Evolutionary conservation across 2,329 filamentous ascomycete species (phyloP), one percentile per base, ranked within the genome.

Genomic region (Pestalotiopsis sp.): DNA sequence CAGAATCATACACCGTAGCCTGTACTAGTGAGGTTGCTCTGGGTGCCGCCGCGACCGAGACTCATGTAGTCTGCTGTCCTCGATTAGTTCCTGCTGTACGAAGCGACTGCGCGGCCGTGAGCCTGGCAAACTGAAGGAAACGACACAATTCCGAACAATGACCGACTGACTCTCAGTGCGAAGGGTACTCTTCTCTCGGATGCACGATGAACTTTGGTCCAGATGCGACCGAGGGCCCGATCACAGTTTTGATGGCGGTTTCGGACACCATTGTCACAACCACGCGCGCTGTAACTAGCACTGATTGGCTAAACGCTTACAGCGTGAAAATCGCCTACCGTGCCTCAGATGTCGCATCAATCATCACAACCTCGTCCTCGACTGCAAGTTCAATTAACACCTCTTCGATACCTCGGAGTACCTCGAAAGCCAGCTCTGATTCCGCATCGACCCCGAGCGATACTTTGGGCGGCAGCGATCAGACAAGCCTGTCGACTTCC

Each of bases 201-300:
- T 58, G 52, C 52, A 58, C 52, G n/a, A 58, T 58, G 52, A 58
- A 58, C 25, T 58, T 58, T 58, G 52, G 52, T 27, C n/a, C 52
- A 13, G 52, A 20, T 4, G 52, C 52, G 52, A 58, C 52, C n/a
- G 52, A 58, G 20, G 52, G 52, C 6, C 52, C 52, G 52, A 58
- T 58, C 25, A 58, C 52, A 1, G 52, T 58, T 58, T 27, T 58
- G 52, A 45, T 45, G 41, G 41, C 41, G 4, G 41, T 17, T 45
- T 45, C 52, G 11, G n/a, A 58, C 52, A 58, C 25, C n/a, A 23
- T 27, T 3, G 4, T 23, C n/a, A 23, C 52, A 20, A 58, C 52
- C 3, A 23, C n/a, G 25, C 25, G 25, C 52, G 12, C 52, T 4
- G 52, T 27, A 20, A 27, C 20, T 23, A 23, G 11, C n/a, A 58